Base-by-base conservation (phyloP, 1,139 yeast genomes). In the Scheffersomyces insectosa region DNA sequence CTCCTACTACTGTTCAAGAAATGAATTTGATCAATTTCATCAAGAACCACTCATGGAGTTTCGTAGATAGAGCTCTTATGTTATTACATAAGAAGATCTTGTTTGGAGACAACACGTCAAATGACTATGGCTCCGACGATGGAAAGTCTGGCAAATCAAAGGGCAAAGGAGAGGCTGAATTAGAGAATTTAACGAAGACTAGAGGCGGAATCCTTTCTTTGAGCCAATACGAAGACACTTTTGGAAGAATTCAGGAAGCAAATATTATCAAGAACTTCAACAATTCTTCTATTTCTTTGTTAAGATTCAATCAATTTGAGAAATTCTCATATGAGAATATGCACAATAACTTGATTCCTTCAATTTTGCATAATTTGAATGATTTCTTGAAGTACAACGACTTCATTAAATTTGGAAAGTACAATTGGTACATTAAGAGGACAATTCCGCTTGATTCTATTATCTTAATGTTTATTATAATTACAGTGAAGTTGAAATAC, bases 401-500 rank as follows among this genome's bases (percentile, higher is more conserved):
- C 51, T 73, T 73, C 45, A 68, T 73, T 49, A 73, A 73, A 44
- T 68, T 75, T 51, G 80, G 80, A 0, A 72, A 68, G 46, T 81
- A 68, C 57, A 81, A 80, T 53, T 81, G 85, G 85, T 81, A 79
- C 49, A 72, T 80, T 40, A 76, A 80, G 52, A 66, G 83, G 41
- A 77, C 80, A 5, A 73, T 81, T 40, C 86, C 86, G 3, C 66
- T 80, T 42, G 85, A 81, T 56, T 79, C 83, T n/a, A 71, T 81
- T 9, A 76, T 80, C 20, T 60, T 80, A 43, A 63, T 80, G 50
- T 68, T 79, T 52, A 75, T 79, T 16, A 75, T 80, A 25, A 67
- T 81, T 39, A 70, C 79, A 1, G 75, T 80, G 6, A 82, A 80
- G 54, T 67, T 79, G 54, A 79, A 78, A 52, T 73, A 68, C 47